Base-by-base conservation (phyloP, 176 grass and related monocot genomes). In the Pontederia paniculata region DNA sequence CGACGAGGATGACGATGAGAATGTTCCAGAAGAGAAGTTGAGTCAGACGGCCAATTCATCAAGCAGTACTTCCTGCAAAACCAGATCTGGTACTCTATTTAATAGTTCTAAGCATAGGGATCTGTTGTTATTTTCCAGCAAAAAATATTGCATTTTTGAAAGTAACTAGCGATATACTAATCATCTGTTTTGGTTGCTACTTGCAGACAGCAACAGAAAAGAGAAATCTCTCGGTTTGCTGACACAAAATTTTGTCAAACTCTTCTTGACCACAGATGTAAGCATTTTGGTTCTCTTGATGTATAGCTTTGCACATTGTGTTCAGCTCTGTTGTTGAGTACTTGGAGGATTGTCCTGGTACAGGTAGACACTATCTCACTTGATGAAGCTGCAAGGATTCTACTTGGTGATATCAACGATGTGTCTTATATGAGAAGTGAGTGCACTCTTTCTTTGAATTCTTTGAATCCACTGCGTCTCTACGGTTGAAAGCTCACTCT, bases 171-270 rank as follows among this genome's bases (percentile, higher is more conserved):
- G 17, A 10, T 47, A 55, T 41, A 42, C 60, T 61, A 64, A 77
- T 66, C 51, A 42, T 44, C 37, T 51, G 57, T 73, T 50, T 31
- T n/a, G n/a, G 21, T 5, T 10, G 9, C 47, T 15, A 48, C 44
- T 31, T 71, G 72, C 55, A 56, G 10, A 54, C 50, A 83, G 91
- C 52, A 81, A 91, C 48, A 79, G 87, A 55, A 89, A 85, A 72
- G 93, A 98, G 66, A 98, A 91, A 54, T 98, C 86, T 0, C 77
- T 98, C 2, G 83, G 83, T 14, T 25, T 91, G 11, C 86, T 98
- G 42, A 91, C 86, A 21, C 93, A 87, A 66, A 91, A 98, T 64
- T 98, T 98, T 42, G 87, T 98, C 8, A 98, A 87, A 64, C 83
- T 98, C 42, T 84, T 98, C 73, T 83, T 98, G 54, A 91, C 68